Evolutionary conservation across 306 rosid species (phyloP), one percentile per base, ranked within the genome.

Genomic region (Lathyrus tuberosus): DNA sequence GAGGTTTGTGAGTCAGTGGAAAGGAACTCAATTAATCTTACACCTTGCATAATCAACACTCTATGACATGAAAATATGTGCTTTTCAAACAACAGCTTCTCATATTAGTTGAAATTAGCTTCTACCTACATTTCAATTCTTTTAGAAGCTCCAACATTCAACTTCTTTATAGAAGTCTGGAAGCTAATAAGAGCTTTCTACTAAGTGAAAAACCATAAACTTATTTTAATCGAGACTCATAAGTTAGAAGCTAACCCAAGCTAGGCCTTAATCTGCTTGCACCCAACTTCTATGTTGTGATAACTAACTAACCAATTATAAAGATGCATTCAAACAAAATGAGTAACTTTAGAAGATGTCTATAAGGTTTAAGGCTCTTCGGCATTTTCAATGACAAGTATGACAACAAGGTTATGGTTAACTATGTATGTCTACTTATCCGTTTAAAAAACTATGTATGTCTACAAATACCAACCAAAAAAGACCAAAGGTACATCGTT

Each of bases 331-430:
- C 48, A 14, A 67, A 37, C 67, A 33, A 43, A 57, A 57, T 58
- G 22, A 60, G 43, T 22, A 20, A 37, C 64, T 62, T 64, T 10
- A 20, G 58, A 10, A 11, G 4, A 35, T 47, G 49, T 65, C 57
- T 65, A n/a, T 4, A 57, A 64, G 18, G 54, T 2, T 13, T 16
- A 42, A 52, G 46, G 54, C n/a, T 8, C 4, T 53, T n/a, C 54
- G 28, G 10, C 37, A 6, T 18, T 38, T 22, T 53, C 54, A 57
- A 62, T 26, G 72, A 26, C 22, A 53, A 38, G n/a, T 64, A 51
- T 16, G 47, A 72, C 28, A 15, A 60, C 33, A 48, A 48, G 74
- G 28, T 53, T 12, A 64, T 46, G 63, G 37, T 54, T 42, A 52
- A 74, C 40, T 15, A 15, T 4, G 26, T 56, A 15, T 17, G 26